Conservation (phyloP, 140 eudicot genomes). For the Stevia rebaudiana region DNA sequence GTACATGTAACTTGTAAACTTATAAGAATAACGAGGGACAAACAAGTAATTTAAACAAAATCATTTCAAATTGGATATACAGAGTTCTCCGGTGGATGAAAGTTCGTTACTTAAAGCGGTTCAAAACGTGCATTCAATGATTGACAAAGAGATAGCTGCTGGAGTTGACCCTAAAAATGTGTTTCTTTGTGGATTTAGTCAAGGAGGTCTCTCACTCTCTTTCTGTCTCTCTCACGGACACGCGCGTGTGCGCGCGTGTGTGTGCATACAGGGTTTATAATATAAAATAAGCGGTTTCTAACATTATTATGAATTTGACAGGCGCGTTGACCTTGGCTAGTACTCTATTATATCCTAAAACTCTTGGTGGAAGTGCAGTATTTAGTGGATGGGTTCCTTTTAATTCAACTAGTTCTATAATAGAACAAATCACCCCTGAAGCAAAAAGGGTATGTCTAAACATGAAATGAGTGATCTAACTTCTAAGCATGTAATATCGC, state of each 20-base stretch:
- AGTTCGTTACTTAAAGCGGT: constrained; percentile 69
- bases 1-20: not conserved
- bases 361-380: constrained; percentile 85
- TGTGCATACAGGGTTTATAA: not conserved
- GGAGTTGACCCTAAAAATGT: constrained; percentile 79
- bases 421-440: constrained; percentile 53
- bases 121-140: constrained; percentile 67
- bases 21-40: not conserved
- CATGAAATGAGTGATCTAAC: too few relatives aligned
- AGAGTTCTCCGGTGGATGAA: constrained; percentile 82
- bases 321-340: constrained; percentile 98
- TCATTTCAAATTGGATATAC: not conserved
- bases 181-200: constrained; percentile 95
- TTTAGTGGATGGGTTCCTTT: constrained; percentile 98
- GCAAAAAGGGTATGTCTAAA: constrained; percentile 73
- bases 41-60: constrained; percentile 2
- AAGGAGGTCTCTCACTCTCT: constrained; percentile 75
- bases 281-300: not conserved
- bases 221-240: constrained; percentile 11
- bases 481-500: too few relatives aligned
- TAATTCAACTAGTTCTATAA: constrained; percentile 45
- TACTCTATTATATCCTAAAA: constrained; percentile 72
- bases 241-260: not conserved
- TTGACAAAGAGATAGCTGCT: constrained; percentile 80
- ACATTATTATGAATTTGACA: constrained; percentile 26